Conservation (phyloP, 495 filamentous ascomycete species). For the Podospora australis region DNA sequence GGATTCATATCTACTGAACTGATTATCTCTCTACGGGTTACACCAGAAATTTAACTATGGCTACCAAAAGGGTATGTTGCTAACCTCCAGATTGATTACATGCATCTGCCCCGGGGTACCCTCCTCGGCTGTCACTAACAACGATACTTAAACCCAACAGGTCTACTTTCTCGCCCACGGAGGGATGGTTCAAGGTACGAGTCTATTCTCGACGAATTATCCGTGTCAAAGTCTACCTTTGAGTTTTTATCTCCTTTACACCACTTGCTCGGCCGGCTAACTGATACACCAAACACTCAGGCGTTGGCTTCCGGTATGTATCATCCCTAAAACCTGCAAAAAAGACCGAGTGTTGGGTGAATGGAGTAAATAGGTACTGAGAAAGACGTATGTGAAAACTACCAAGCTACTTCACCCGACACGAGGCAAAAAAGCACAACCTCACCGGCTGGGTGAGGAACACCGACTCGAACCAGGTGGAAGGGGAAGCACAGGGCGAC, state of each 20-base stretch:
- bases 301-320: constrained; percentile 17
- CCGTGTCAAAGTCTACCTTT: background rate
- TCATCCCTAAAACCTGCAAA: too few relatives aligned
- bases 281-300: constrained; percentile 17
- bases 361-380: background rate
- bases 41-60: background rate
- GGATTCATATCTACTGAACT: too few relatives aligned
- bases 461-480: constrained; percentile 68
- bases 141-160: constrained; percentile 17
- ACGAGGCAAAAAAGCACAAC: constrained; percentile 55
- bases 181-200: constrained; percentile 44
- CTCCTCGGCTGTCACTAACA: background rate
- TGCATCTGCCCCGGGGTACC: too few relatives aligned
- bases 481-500: constrained; percentile 80
- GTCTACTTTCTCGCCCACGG: constrained; percentile 52
- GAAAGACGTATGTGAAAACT: too few relatives aligned
- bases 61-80: background rate
- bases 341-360: too few relatives aligned
- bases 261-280: too few relatives aligned
- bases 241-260: too few relatives aligned
- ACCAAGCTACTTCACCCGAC: constrained; percentile 69
- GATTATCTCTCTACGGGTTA: too few relatives aligned
- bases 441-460: constrained; percentile 81
- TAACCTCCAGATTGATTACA: too few relatives aligned
- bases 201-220: background rate